phyloP scores from a whole-genome alignment of 345 rosid genomes.

The Populus alba region DNA sequence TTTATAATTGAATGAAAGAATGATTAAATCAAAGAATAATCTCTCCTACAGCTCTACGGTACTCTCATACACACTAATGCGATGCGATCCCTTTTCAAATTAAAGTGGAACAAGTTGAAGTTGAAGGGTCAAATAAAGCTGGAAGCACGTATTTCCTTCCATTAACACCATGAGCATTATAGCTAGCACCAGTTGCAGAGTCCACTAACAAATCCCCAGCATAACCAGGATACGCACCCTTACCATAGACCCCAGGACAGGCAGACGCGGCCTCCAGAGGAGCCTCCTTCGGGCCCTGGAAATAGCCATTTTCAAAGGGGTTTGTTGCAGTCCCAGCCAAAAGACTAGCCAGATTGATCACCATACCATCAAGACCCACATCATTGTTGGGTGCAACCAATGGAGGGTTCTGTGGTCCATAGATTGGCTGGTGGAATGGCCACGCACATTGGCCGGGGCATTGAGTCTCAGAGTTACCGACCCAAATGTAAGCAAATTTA shows the following conservation, averaged over 20 bases:
- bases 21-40: not conserved
- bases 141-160: slow-evolving; percentile 27
- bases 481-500: slow-evolving; percentile 27
- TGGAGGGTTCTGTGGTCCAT: slow-evolving; percentile 13
- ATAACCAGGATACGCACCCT: slow-evolving; percentile 24
- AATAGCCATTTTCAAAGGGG: slow-evolving; percentile 24
- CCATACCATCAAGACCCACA: slow-evolving; percentile 26
- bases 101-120: slow-evolving; percentile 12
- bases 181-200: slow-evolving; percentile 20
- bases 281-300: slow-evolving; percentile 21
- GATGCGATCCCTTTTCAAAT: not conserved
- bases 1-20: not conserved
- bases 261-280: slow-evolving; percentile 23
- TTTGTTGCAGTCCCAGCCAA: slow-evolving; percentile 24
- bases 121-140: slow-evolving; percentile 18
- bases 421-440: slow-evolving; percentile 25
- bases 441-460: slow-evolving; percentile 29
- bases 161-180: slow-evolving; percentile 20
- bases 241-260: slow-evolving; percentile 17
- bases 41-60: not conserved
- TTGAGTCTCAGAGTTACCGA: slow-evolving; percentile 22
- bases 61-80: not conserved
- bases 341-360: slow-evolving; percentile 17
- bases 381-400: slow-evolving; percentile 18
- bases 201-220: slow-evolving; percentile 23